phyloP scores from a whole-genome alignment of 192 early-diverging fungal genomes.

The Mortierella alpina region DNA sequence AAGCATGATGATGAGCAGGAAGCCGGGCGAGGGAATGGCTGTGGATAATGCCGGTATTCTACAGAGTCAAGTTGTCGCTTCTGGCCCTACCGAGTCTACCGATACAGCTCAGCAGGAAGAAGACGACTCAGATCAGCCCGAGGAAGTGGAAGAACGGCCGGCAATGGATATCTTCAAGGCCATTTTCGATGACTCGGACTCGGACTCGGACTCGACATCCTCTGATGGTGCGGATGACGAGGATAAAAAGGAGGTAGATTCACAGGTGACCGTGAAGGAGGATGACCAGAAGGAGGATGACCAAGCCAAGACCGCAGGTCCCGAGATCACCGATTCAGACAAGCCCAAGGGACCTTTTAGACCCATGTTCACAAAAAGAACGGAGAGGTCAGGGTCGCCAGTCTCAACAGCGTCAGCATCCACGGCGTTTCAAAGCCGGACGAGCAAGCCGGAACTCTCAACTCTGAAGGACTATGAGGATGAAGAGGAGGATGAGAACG shows the following conservation, averaged over 20 bases:
- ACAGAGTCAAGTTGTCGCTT: not conserved
- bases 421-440: not conserved
- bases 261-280: not conserved
- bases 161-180: constrained; percentile 90
- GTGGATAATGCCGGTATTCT: not conserved
- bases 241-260: constrained; percentile 4
- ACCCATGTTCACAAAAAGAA: constrained; percentile 15
- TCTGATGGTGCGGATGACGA: constrained; percentile 42
- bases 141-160: constrained; percentile 64
- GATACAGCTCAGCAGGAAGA: constrained; percentile 15
- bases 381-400: not conserved
- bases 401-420: not conserved
- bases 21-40: constrained; percentile 11
- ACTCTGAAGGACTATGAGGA: constrained; percentile 9
- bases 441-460: constrained; percentile 4
- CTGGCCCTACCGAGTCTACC: not conserved
- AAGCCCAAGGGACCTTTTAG: constrained; percentile 6
- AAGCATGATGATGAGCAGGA: constrained; percentile 45
- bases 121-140: constrained; percentile 7
- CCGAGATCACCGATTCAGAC: not conserved
- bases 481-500: constrained; percentile 9
- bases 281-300: not conserved
- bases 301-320: constrained; percentile 37
- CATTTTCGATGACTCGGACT: constrained; percentile 77
- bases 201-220: constrained; percentile 66